Base-by-base conservation (phyloP, 2,329 filamentous ascomycete genomes). In the Colletotrichum tamarilloi region DNA sequence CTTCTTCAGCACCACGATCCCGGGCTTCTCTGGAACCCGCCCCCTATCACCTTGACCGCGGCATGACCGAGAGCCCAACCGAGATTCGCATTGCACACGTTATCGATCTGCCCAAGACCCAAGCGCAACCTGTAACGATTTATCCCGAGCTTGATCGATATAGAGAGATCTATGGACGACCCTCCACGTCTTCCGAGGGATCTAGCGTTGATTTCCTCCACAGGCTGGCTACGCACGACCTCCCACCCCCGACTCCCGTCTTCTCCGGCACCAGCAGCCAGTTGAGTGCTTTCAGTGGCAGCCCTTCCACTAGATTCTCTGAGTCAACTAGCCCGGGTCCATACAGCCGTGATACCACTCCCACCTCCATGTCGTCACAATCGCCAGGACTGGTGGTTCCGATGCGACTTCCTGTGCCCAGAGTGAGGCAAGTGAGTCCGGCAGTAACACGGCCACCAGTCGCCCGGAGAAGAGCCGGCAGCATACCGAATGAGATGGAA, bases 321-420 rank as follows among this genome's bases (percentile, higher is more conserved):
- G 93, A 91, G 68, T 95, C 93, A 0, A 91, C 91, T 1, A 89
- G 90, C 1, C 90, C 92, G 12, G 90, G 92, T 2, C 84, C 90
- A 5, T 95, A 94, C 81, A 95, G 93, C 79, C 88, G 93, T 75
- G 92, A 93, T 72, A 95, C 93, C 1, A 95, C 93, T 3, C 93
- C 93, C 7, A 95, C 93, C 5, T 95, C 93, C 11, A 91, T 93
- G 75, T 93, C 92, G 8, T 95, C 93, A 1, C 92, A 93, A 77
- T 95, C 93, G 19, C 92, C 93, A 4, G 88, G 90, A 3, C 81
- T 92, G 5, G 82, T 90, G 80, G 87, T 78, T 74, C 89, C 82
- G 67, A 85, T 80, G 74, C 86, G 82, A 74, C 85, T 79, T 76
- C 86, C 81, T 30, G 82, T 84, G 62, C 80, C 85, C n/a, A 87